Evolutionary conservation across 1,284 basidiomycete genomes (phyloP), one percentile per base, ranked within the genome.

Genomic region (Sporisorium reilianum): DNA sequence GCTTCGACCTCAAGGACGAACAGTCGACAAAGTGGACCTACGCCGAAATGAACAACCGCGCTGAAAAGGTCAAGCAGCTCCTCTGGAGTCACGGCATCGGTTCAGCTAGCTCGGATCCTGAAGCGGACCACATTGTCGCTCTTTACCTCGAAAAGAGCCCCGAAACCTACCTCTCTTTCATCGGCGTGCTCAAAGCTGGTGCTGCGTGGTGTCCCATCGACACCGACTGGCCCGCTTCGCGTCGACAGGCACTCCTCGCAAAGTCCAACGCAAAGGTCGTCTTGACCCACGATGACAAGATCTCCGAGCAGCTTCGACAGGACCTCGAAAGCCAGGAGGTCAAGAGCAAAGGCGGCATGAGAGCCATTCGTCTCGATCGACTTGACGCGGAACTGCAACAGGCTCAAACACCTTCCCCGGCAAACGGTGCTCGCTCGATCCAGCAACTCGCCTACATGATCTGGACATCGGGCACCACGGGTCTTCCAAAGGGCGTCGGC

Each of bases 191-290:
- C 68, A 80, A 84, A 57, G 80, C 84, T 0, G 85, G 84, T 23
- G 84, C 82, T 20, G 81, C 85, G 0, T 86, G 84, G 84, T 86
- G 85, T 54, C 85, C 85, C 18, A 84, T 86, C 55, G 85, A 86
- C 50, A 77, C 80, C 16, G 79, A 79, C 41, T 84, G 83, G 79
- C 85, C 85, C 3, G 66, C 75, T 7, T 62, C 77, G 9, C 72
- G 85, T 10, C 77, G 83, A 52, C 58, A 68, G 25, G 84, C 85
- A 25, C 76, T 86, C n/a, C 75, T 86, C 26, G 72, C 65, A 34
- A 83, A 83, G 61, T 77, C 80, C 9, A 66, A 72, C 28, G 83
- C 82, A 25, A 64, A 59, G 36, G 58, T 78, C n/a, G 80, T 84
- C 49, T 63, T 82, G 30, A 58, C 66, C 3, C 56, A 55, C 41